Conservation (phyloP, 306 rosid genomes). For the Ormosia semicastrata region DNA sequence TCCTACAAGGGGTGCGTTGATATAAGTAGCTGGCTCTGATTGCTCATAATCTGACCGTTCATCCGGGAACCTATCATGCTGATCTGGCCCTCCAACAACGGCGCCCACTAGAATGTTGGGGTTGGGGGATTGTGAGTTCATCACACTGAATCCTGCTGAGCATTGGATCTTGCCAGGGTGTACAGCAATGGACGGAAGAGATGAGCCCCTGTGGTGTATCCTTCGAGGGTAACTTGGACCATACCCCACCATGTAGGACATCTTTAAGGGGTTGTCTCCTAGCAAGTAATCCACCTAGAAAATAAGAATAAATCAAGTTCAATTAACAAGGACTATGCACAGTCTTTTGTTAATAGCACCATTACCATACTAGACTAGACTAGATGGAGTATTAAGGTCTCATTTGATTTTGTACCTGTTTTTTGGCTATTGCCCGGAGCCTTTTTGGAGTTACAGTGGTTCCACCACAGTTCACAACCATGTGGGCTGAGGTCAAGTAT, state of each 20-base stretch:
- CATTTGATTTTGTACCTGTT: conserved; percentile 48
- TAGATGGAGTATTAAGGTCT: not conserved
- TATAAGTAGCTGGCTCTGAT: conserved; percentile 88
- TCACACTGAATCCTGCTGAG: conserved; percentile 63
- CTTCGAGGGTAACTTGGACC: conserved; percentile 78
- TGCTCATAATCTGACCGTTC: conserved; percentile 75
- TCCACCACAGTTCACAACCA: conserved; percentile 73
- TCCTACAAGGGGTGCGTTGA: conserved; percentile 87
- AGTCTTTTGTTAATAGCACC: too few relatives aligned
- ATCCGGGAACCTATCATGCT: conserved; percentile 70
- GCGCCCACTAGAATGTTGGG: conserved; percentile 76
- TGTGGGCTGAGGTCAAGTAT: conserved; percentile 66
- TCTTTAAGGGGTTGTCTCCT: conserved; percentile 84
- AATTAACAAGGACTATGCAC: not conserved
- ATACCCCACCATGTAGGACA: conserved; percentile 97
- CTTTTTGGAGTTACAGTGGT: conserved; percentile 50
- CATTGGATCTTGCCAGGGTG: conserved; percentile 86
- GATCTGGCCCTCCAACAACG: conserved; percentile 81
- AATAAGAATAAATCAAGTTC: not conserved
- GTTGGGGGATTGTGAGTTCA: conserved; percentile 68
- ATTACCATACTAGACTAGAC: too few relatives aligned
- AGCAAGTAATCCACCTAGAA: conserved; percentile 80
- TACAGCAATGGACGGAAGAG: conserved; percentile 54
- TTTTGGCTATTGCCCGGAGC: conserved; percentile 75
- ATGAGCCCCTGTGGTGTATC: conserved; percentile 93